Evolutionary conservation across 2,329 filamentous ascomycete species (phyloP).

Genomic region (Fusarium sp.): DNA sequence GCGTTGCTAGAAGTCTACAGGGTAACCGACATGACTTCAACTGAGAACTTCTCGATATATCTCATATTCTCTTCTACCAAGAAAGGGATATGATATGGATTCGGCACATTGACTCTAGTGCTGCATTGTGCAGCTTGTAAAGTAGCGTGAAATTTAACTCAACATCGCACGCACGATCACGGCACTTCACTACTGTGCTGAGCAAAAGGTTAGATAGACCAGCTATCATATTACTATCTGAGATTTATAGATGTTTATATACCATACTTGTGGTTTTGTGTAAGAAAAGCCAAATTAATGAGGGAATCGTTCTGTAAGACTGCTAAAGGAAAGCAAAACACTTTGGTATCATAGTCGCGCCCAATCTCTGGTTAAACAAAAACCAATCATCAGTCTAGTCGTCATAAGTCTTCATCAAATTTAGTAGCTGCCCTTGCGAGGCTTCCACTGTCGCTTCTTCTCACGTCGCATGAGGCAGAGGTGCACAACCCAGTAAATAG

Average conservation of each 20-base stretch:
- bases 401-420: slow-evolving; percentile 9
- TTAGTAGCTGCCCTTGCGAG: slow-evolving; percentile 52
- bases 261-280: slow-evolving; percentile 17
- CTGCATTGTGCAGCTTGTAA: too few relatives aligned
- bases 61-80: too few relatives aligned
- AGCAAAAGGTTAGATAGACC: slow-evolving; percentile 25
- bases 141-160: too few relatives aligned
- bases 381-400: slow-evolving; percentile 34
- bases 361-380: slow-evolving; percentile 15
- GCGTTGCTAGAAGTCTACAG: not conserved
- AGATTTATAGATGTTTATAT: slow-evolving; percentile 13
- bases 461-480: slow-evolving; percentile 52
- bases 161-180: too few relatives aligned
- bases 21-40: not conserved
- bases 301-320: slow-evolving; percentile 18
- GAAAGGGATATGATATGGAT: too few relatives aligned
- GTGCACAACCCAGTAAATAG: slow-evolving; percentile 60
- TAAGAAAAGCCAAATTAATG: not conserved
- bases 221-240: slow-evolving; percentile 43
- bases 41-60: too few relatives aligned
- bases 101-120: not conserved
- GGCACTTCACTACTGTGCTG: too few relatives aligned
- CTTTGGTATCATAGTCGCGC: slow-evolving; percentile 43
- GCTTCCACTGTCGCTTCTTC: slow-evolving; percentile 48
- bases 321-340: slow-evolving; percentile 29